Base-by-base conservation (phyloP, 2,329 filamentous ascomycete species). In the Ascochyta viciae-villosae region DNA sequence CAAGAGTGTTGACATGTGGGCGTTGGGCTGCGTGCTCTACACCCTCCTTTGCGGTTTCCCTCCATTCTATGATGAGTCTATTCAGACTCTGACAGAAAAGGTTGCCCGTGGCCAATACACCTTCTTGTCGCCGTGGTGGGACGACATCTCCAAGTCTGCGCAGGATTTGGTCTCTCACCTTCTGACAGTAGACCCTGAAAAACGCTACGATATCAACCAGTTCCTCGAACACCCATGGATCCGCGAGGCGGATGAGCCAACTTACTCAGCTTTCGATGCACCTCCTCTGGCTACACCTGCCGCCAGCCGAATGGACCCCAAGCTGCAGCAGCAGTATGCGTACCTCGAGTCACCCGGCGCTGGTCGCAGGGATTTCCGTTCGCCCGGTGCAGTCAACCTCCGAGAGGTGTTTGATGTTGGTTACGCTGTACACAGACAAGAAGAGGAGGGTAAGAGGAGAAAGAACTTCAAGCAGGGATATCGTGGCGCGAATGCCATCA, bases 1-100 rank as follows among this genome's bases (percentile, higher is more conserved):
- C 34, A 99, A 98, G 82, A 96, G 92, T 47, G 95, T 99, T 41
- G 95, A 99, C 72, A 99, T 99, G 95, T 99, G 95, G 95, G 95
- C 95, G 3, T 79, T 99, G 29, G 95, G 95, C 13, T 99, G 95
- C 74, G 95, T 99, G 10, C 82, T 99, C 5, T 99, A 99, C 80
- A 99, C 95, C 0, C 82, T 99, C 1, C 89, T 99, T 15, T 99
- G 95, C 68, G 95, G 95, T 13, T 99, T 99, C 80, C 95, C 95
- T 9, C 95, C 95, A 3, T 99, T 99, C 78, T 96, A 99, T 76
- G 95, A 99, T 67, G 95, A 99, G 79, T 96, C 92, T 71, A 98
- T 99, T 65, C 92, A 96, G 72, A 89, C 96, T 0, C 85, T 99
- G 58, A 98, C 95, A 1, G 94, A 99, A 74, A 99, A 99, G 82